phyloP scores from a whole-genome alignment of 495 filamentous ascomycete species.

The Evansstolkia leycettana region DNA sequence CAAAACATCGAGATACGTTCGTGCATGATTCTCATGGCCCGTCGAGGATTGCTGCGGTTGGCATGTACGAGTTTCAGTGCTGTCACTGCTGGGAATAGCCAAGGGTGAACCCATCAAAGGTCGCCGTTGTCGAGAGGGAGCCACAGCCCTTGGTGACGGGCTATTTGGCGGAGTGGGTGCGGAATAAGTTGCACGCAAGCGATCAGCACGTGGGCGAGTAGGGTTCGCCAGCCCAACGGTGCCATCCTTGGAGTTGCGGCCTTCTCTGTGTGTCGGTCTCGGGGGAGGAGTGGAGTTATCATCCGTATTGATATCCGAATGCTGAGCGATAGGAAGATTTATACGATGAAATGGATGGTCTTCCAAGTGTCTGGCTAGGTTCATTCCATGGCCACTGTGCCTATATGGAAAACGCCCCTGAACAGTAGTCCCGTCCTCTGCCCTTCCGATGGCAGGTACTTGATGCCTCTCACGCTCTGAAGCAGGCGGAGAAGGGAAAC shows the following conservation, averaged over 20 bases:
- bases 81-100: too few species aligned
- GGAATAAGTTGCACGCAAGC: too few species aligned
- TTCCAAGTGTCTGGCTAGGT: conserved; percentile 13
- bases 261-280: background rate
- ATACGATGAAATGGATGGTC: conserved; percentile 25
- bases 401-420: conserved; percentile 25
- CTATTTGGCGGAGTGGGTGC: too few species aligned
- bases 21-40: background rate
- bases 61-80: too few species aligned
- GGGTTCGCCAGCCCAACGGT: background rate
- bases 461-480: conserved; percentile 2
- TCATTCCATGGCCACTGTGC: conserved; percentile 27
- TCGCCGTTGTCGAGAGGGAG: too few species aligned
- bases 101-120: too few species aligned
- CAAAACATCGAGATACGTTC: background rate
- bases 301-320: conserved; percentile 1
- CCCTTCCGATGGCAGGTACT: conserved; percentile 14
- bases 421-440: conserved; percentile 25
- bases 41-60: background rate
- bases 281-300: background rate
- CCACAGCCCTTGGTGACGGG: too few species aligned
- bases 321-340: conserved; percentile 11
- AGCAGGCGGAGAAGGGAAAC: conserved; percentile 5
- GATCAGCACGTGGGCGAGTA: too few species aligned
- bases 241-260: background rate